Evolutionary conservation across 2,329 filamentous ascomycete genomes (phyloP), one percentile per base, ranked within the genome.

Genomic region (Phaeosphaeriaceae sp.): DNA sequence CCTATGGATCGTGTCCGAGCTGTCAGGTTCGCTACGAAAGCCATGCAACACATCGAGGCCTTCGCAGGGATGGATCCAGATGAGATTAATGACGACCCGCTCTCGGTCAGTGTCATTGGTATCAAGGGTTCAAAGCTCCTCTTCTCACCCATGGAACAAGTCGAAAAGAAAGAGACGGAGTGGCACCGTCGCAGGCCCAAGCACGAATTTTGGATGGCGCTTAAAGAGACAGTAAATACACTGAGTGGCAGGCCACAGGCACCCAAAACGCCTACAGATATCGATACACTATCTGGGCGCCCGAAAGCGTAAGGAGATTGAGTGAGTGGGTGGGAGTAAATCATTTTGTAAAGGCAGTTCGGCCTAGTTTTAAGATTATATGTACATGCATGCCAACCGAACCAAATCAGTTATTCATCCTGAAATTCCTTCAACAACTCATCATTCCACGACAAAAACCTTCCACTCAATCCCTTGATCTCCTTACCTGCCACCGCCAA

Each of bases 1-100:
- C 87, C 94, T 6, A 97, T 99, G 92, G 94, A 99, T 76, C 88
- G 94, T 46, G 92, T 93, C 65, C 87, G 94, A 38, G 93, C 94
- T 2, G 89, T 96, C 18, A 84, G 94, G 42, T 87, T 99, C 67
- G 91, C 92, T 8, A 94, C 97, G 75, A 93, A 92, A 77, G 96
- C 91, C 71, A 89, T 97, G 70, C 87, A 96, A 78, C 92, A 96
- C 70, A 80, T 99, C 3, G 94, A 99, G 76, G 74, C 76, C 17
- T 96, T 87, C 66, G 86, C 86, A 6, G 85, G 68, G 23, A 84
- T 85, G 62, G 80, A 82, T 29, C 82, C 83, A 52, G 78, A 85
- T 32, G 84, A 87, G 53, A 89, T 96, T 55, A 84, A 86, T 54
- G 81, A 83, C 21, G 89, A 97, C 67, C 83, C 87, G 4, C 77